Evolutionary conservation across 23 red algal species (phyloP), one percentile per base, ranked within the genome.

Genomic region (Chondrus crispus): DNA sequence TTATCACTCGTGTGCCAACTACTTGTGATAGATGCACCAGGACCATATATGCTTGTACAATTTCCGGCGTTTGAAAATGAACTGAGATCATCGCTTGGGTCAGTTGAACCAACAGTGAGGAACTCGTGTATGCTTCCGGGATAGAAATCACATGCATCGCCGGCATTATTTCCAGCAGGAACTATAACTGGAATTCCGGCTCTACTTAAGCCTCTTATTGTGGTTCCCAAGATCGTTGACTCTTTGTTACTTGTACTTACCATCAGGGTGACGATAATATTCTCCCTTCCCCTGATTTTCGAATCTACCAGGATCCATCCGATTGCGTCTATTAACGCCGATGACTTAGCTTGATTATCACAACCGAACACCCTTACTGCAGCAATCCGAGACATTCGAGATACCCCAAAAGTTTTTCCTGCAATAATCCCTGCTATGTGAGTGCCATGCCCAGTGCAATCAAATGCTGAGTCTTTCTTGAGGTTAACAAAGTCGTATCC

Each of bases 371-470:
- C 93, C 11, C 87, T 14, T 43, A 96, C 60, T 14, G 87, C 74
- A 33, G 92, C 54, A 1, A 96, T 36, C 6, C 81, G 41, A n/a
- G 88, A 43, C 38, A 73, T 68, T 48, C 76, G 81, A 4, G 94
- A 87, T 7, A 96, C 82, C 2, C 94, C 94, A 29, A 84, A 88
- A 16, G 57, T 82, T 37, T 80, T 74, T 30, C 94, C 94, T 6
- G 55, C 94, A 4, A 92, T 73, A 14, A 87, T 74, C 32, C 63
- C 80, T 16, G 94, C 87, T 3, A 92, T 52, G 52, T 96, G 94
- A 12, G 94, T 96, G 37, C 94, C 94, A 62, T 96, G 94, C 20
- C 94, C 94, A 54, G 86, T 96, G 70, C 94, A 96, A 60, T 96
- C 94, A 38, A 62, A 44, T 29, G 73, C 68, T 29, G 18, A 54